Base-by-base conservation (phyloP, 2,329 filamentous ascomycete species). In the Decorospora gaudefroyi region DNA sequence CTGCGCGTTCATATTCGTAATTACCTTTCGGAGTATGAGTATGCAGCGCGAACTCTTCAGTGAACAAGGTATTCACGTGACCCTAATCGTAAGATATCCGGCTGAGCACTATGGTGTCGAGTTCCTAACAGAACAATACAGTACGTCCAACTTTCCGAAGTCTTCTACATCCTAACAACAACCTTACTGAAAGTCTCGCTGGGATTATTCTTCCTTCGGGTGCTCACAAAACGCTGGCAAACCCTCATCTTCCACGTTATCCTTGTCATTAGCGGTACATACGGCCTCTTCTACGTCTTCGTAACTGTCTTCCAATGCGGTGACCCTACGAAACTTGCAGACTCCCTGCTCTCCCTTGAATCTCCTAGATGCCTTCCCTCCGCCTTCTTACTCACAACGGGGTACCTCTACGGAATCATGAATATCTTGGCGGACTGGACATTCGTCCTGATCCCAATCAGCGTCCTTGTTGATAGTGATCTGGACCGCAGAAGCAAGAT, bases 81-180 rank as follows among this genome's bases (percentile, higher is more conserved):
- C 51, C 7, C 37, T 66, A 9, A 46, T 61, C 12, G 59, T 64
- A 58, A 6, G 57, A 4, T 4, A 12, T 33, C 46, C 54, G 25
- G 60, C 28, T 12, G 13, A 2, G 9, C 1, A 15, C 23, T 7
- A 13, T 12, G 67, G 64, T 62, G n/a, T n/a, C n/a, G n/a, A n/a
- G 3, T 4, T 15, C 33, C 46, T 55, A 27, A 61, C 28, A 15
- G 13, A 2, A 10, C 1, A 15, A 27, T 7, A 13, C 13, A 68
- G 64, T 62, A 60, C 16, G 51, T 69, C 12, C 63, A 68, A 53
- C 53, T 68, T 4, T 54, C 51, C 12, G 78, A 81, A 53, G 67
- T 78, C 34, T 78, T 76, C 58, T 83, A 82, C 58, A 73, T 77
- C 17, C 67, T 78, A 47, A 72, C 74, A 0, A 78, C 75, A 5